phyloP scores from a whole-genome alignment of 2,329 filamentous ascomycete genomes.

The Cladosporium sp. region DNA sequence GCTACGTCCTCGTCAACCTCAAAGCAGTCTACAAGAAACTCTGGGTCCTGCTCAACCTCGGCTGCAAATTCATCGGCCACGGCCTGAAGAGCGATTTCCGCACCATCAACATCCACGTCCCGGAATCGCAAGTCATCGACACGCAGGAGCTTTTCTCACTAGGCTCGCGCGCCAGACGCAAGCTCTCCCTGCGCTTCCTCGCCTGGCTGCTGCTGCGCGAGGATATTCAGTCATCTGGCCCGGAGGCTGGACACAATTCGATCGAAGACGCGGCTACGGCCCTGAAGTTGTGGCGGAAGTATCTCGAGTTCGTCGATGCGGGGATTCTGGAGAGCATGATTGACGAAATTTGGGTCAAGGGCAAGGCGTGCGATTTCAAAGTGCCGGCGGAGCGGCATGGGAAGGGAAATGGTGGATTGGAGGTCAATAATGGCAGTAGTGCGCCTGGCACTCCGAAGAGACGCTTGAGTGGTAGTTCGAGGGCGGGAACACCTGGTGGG shows the following conservation, averaged over 20 bases:
- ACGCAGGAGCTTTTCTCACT: constrained; percentile 91
- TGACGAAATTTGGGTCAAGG: constrained; percentile 73
- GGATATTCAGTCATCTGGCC: constrained; percentile 81
- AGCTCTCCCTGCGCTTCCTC: constrained; percentile 83
- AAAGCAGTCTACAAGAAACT: constrained; percentile 97
- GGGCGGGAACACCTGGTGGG: constrained; percentile 8
- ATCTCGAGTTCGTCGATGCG: constrained; percentile 81
- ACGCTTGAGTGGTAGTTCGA: constrained; percentile 2
- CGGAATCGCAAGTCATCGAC: constrained; percentile 84
- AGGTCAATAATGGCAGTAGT: constrained; percentile 18
- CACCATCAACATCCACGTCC: constrained; percentile 96
- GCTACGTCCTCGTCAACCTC: constrained; percentile 77
- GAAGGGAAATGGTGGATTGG: constrained; percentile 20
- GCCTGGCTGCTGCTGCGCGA: constrained; percentile 89
- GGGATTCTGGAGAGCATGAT: constrained; percentile 80
- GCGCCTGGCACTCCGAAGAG: constrained; percentile 32
- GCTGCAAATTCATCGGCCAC: constrained; percentile 90
- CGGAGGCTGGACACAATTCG: constrained; percentile 65
- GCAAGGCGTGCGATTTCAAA: constrained; percentile 50
- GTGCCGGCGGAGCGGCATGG: constrained; percentile 26
- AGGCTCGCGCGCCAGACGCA: constrained; percentile 67
- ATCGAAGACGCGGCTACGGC: constrained; percentile 94
- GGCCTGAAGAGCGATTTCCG: constrained; percentile 94
- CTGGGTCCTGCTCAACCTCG: constrained; percentile 92
- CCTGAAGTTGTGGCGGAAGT: constrained; percentile 83